Conservation (phyloP, 176 grass and related monocot species). For the Bothriochloa decipiens region DNA sequence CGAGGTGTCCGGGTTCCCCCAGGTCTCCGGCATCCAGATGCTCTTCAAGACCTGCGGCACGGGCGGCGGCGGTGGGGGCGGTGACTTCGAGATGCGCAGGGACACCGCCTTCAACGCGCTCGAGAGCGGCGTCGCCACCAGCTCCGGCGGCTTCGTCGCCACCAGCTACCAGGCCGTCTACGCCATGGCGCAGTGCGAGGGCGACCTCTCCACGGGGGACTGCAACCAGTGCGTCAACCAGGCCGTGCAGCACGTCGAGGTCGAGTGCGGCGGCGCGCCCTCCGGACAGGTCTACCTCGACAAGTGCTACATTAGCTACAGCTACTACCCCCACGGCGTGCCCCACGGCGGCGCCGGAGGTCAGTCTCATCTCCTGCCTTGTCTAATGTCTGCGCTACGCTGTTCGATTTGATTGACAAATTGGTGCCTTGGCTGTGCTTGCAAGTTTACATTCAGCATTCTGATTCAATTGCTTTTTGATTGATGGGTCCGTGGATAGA, state of each 20-base stretch:
- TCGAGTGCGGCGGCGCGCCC: slow-evolving; percentile 85
- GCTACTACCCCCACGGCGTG: slow-evolving; percentile 81
- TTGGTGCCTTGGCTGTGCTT: neutral
- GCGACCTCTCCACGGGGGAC: slow-evolving; percentile 78
- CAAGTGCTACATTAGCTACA: slow-evolving; percentile 99
- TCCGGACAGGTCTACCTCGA: slow-evolving; percentile 96
- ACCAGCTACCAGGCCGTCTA: slow-evolving; percentile 85
- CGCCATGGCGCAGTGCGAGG: slow-evolving; percentile 96
- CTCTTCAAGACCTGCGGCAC: slow-evolving; percentile 91
- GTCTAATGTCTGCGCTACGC: neutral
- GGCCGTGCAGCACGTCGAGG: slow-evolving; percentile 89
- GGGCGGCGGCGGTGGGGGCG: slow-evolving; percentile 47
- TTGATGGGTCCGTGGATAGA: neutral
- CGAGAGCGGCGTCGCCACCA: slow-evolving; percentile 49
- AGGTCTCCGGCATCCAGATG: slow-evolving; percentile 90
- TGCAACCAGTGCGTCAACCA: slow-evolving; percentile 80
- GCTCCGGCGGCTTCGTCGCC: slow-evolving; percentile 64
- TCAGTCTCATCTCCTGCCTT: neutral
- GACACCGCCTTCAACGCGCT: slow-evolving; percentile 87
- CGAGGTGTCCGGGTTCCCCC: slow-evolving; percentile 83
- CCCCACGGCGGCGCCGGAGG: slow-evolving; percentile 56
- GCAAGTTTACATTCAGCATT: neutral
- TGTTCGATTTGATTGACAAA: neutral
- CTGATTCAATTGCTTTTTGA: neutral
- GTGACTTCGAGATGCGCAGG: slow-evolving; percentile 72